Conservation (phyloP, 2,329 filamentous ascomycete genomes). For the Trichoderma atroviride region DNA sequence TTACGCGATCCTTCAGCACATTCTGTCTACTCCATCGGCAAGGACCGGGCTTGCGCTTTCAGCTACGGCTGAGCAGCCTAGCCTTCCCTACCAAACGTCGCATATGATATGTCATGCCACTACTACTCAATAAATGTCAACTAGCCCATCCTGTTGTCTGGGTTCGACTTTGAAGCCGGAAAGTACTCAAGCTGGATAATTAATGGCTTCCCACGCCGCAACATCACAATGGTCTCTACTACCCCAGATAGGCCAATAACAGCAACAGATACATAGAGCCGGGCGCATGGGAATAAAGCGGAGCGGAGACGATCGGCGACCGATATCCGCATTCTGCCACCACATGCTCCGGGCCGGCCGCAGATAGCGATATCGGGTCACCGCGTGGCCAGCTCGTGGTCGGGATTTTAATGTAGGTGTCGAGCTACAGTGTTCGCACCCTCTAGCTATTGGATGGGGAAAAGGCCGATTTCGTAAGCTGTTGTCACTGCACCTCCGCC, state of each 20-base stretch:
- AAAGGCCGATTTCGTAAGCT: constrained; percentile 7
- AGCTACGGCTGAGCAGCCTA: constrained; percentile 15
- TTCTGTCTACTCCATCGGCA: neutral
- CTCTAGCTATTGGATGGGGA: neutral
- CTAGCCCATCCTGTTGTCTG: neutral
- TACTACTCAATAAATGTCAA: neutral
- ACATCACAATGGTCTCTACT: neutral
- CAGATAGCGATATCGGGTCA: constrained; percentile 22
- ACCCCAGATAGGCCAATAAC: neutral
- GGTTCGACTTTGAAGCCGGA: neutral
- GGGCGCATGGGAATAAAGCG: constrained; percentile 17
- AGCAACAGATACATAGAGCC: neutral
- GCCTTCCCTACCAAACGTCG: neutral
- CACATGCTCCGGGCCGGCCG: constrained; percentile 16
- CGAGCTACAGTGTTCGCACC: neutral
- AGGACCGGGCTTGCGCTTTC: neutral
- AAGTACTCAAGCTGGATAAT: constrained; percentile 1
- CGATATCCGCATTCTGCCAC: constrained; percentile 18
- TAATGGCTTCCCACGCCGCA: neutral
- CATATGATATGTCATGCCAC: constrained; percentile 9
- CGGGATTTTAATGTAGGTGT: neutral
- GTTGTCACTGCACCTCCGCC: neutral
- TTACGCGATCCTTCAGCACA: constrained; percentile 1
- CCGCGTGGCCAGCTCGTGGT: neutral
- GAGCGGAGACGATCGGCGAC: constrained; percentile 19